Percentiles rank a stretch among this genome's conserved stretches.
phyloP scores from a whole-genome alignment of 2,329 filamentous ascomycete species.

The Aspergillus luchuensis region DNA sequence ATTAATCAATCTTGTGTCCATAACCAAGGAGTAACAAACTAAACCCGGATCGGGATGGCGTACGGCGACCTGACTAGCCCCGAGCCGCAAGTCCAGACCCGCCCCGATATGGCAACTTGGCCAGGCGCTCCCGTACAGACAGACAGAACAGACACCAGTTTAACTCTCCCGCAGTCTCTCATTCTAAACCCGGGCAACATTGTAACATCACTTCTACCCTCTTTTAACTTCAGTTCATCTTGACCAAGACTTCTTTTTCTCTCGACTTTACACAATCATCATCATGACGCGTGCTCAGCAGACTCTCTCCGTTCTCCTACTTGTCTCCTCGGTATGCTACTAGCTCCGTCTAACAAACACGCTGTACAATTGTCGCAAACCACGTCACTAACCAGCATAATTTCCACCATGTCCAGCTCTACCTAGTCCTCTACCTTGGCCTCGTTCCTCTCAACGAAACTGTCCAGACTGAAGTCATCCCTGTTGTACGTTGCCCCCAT shows the following conservation, averaged over 20 bases:
- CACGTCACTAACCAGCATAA: conserved; percentile 15
- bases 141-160: conserved; percentile 3
- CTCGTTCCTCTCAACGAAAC: conserved; percentile 77
- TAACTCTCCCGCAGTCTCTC: not conserved
- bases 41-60: not conserved
- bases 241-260: not conserved
- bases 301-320: conserved; percentile 82
- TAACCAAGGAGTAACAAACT: not conserved
- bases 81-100: not conserved
- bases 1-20: not conserved
- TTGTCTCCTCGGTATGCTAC: conserved; percentile 79
- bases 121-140: not conserved
- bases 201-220: not conserved
- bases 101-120: not conserved
- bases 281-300: conserved; percentile 94
- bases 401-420: conserved; percentile 63
- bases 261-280: conserved; percentile 17
- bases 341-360: not conserved
- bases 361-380: not conserved
- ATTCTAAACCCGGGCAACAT: not conserved
- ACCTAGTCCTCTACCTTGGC: conserved; percentile 81
- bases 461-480: conserved; percentile 82
- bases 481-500: conserved; percentile 66
- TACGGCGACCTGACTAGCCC: not conserved
- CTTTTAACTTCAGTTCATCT: not conserved